A percentile compares a stretch with the other conserved stretches of the same genome.
These are phyloP conservation scores for Stellera chamaejasme DNA, from an alignment of 345 rosid species.

Conservation along the genomic window DNA sequence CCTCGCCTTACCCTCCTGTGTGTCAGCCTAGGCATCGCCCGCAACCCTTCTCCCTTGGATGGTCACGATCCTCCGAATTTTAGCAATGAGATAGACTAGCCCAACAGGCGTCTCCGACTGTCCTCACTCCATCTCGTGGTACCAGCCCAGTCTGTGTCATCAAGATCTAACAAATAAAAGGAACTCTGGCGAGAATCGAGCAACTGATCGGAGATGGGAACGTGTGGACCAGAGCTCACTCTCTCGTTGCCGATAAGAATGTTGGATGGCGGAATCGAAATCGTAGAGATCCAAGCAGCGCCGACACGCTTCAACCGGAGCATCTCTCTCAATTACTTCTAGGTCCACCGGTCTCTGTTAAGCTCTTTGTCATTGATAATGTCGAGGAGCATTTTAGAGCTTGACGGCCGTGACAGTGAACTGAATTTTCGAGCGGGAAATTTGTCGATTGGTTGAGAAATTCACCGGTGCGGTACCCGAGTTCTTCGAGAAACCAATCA, in stretches of 20 bases:
- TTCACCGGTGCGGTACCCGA: too few relatives aligned
- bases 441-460: too few relatives aligned
- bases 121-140: constrained; percentile 22
- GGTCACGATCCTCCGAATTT: constrained; percentile 57
- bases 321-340: constrained; percentile 64
- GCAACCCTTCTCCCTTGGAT: constrained; percentile 95
- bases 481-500: too few relatives aligned
- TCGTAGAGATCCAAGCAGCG: constrained; percentile 52
- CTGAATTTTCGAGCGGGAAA: constrained; percentile 11
- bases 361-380: constrained; percentile 29
- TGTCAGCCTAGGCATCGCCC: constrained; percentile 61
- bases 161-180: constrained; percentile 17
- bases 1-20: constrained; percentile 30
- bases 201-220: constrained; percentile 28
- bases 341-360: constrained; percentile 46
- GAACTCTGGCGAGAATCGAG: constrained; percentile 39
- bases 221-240: constrained; percentile 18
- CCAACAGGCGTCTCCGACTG: constrained; percentile 27
- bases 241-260: constrained; percentile 24
- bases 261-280: constrained; percentile 46
- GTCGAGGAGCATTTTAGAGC: constrained; percentile 40
- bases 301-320: constrained; percentile 56
- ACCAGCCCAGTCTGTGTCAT: constrained; percentile 15
- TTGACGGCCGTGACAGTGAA: constrained; percentile 18
- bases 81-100: constrained; percentile 34